Evolutionary conservation across 441 rosid genomes (phyloP).

Genomic region (Populus hybrid): DNA sequence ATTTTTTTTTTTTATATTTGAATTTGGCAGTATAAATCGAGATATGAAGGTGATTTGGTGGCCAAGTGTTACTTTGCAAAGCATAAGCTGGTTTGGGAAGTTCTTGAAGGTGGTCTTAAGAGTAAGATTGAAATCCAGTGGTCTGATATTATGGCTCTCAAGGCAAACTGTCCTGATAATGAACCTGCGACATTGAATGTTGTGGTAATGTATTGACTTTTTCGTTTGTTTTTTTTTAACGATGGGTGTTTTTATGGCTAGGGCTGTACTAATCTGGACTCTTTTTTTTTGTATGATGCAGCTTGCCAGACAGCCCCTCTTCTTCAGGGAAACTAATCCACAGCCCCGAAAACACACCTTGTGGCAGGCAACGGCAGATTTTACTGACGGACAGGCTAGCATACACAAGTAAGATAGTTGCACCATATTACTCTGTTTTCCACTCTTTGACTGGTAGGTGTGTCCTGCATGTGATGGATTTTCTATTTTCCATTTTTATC

Average conservation of each 20-base stretch:
- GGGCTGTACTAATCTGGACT: not conserved
- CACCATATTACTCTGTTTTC: not conserved
- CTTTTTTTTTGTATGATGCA: constrained; percentile 34
- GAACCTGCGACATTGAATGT: constrained; percentile 80
- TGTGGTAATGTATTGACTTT: constrained; percentile 48
- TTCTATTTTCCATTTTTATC: not conserved
- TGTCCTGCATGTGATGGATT: not conserved
- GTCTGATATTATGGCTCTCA: constrained; percentile 93
- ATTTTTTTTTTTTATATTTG: not conserved
- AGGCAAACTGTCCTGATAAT: constrained; percentile 75
- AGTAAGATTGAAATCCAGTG: constrained; percentile 98
- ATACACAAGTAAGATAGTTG: constrained; percentile 47
- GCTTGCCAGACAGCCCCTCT: constrained; percentile 87
- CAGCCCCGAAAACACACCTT: constrained; percentile 95
- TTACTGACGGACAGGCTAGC: constrained; percentile 95
- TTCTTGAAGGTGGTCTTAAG: constrained; percentile 91
- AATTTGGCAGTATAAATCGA: constrained; percentile 67
- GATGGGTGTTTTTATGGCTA: not conserved
- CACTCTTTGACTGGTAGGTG: not conserved
- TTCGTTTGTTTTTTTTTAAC: not conserved
- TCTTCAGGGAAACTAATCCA: constrained; percentile 92
- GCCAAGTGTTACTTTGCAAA: constrained; percentile 98
- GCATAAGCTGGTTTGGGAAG: constrained; percentile 99
- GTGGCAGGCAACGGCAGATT: constrained; percentile 98
- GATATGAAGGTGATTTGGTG: constrained; percentile 95